Conservation (phyloP, 2,329 filamentous ascomycete species). For the Pleomassaria siparia region DNA sequence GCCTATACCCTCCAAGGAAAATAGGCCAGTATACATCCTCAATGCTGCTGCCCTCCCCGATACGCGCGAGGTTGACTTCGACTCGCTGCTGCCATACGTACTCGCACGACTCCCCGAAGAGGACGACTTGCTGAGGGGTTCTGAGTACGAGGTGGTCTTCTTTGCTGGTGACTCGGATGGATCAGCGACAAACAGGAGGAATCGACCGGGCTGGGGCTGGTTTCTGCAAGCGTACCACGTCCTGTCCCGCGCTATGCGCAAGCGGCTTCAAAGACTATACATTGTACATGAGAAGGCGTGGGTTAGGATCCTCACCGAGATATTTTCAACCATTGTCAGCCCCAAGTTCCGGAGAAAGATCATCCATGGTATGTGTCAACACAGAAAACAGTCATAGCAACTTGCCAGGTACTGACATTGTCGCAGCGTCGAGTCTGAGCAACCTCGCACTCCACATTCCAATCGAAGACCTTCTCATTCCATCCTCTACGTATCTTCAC, state of each 20-base stretch:
- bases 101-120: slow-evolving; percentile 57
- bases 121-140: slow-evolving; percentile 56
- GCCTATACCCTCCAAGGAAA: slow-evolving; percentile 52
- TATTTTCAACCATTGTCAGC: slow-evolving; percentile 59
- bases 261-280: slow-evolving; percentile 58
- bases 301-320: slow-evolving; percentile 58
- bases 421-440: slow-evolving; percentile 51
- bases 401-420: slow-evolving; percentile 9
- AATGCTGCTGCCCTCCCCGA: slow-evolving; percentile 60
- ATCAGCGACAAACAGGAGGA: slow-evolving; percentile 50
- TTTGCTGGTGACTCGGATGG: slow-evolving; percentile 57
- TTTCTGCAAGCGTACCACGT: slow-evolving; percentile 60
- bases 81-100: slow-evolving; percentile 57
- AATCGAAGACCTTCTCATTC: slow-evolving; percentile 56
- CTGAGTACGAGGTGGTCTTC: slow-evolving; percentile 59
- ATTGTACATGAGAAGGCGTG: slow-evolving; percentile 61
- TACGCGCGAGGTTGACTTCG: slow-evolving; percentile 56
- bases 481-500: slow-evolving; percentile 56
- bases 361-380: slow-evolving; percentile 48
- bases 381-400: background rate
- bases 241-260: slow-evolving; percentile 56
- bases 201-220: slow-evolving; percentile 57
- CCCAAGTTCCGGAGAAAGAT: slow-evolving; percentile 61
- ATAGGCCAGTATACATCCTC: slow-evolving; percentile 56
- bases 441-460: slow-evolving; percentile 53